phyloP scores from a whole-genome alignment of 208 protist species.

The Leishmania arabica region DNA sequence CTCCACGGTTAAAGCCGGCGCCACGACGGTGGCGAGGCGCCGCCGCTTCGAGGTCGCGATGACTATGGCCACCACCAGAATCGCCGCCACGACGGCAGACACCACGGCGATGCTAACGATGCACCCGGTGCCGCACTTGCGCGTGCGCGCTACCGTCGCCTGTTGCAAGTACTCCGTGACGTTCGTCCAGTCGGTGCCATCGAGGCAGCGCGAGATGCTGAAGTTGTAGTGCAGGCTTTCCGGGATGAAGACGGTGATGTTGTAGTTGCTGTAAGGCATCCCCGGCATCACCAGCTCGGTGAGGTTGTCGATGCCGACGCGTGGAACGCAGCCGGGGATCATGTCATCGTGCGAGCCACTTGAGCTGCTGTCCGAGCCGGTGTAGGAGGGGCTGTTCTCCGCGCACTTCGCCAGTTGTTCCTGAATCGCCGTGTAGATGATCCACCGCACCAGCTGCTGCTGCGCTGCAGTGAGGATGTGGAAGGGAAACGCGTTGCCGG shows the following conservation, averaged over 20 bases:
- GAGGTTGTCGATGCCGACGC: slow-evolving; percentile 54
- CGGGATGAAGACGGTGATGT: slow-evolving; percentile 52
- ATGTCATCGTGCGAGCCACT: slow-evolving; percentile 1
- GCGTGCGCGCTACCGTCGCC: neutral
- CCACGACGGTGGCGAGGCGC: slow-evolving; percentile 71
- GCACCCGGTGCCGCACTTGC: slow-evolving; percentile 62
- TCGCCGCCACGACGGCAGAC: slow-evolving; percentile 52
- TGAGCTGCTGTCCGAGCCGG: slow-evolving; percentile 1
- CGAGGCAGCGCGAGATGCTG: slow-evolving; percentile 44
- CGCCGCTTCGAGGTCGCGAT: slow-evolving; percentile 75
- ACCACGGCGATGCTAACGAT: slow-evolving; percentile 73
- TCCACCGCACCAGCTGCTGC: slow-evolving; percentile 43
- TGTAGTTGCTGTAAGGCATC: slow-evolving; percentile 21
- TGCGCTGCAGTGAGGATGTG: slow-evolving; percentile 25
- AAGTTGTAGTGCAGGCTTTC: slow-evolving; percentile 38
- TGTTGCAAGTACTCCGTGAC: slow-evolving; percentile 32
- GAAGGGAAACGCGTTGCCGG: slow-evolving; percentile 33
- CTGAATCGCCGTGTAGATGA: slow-evolving; percentile 33
- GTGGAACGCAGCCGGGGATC: slow-evolving; percentile 24
- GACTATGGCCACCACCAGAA: slow-evolving; percentile 58
- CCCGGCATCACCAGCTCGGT: slow-evolving; percentile 24
- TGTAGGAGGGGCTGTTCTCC: neutral
- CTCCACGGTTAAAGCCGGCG: slow-evolving; percentile 30
- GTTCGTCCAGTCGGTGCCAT: slow-evolving; percentile 40
- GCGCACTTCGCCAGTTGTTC: slow-evolving; percentile 31